Conservation (phyloP, 768 basidiomycete species). For the Leccinum obscurum region DNA sequence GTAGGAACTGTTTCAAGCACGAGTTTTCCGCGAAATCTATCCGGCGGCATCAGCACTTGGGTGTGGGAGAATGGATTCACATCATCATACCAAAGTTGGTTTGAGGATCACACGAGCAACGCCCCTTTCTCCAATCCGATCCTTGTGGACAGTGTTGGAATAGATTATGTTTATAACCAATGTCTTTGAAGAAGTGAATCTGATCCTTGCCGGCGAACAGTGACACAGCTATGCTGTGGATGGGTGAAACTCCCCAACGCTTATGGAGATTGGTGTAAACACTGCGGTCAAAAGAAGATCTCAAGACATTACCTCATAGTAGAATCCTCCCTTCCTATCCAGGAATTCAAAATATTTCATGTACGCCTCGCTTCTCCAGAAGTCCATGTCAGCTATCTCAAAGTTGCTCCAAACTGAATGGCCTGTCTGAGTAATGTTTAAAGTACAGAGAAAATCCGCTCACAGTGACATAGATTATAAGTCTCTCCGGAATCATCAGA, state of each 20-base stretch:
- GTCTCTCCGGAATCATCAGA: slow-evolving; percentile 64
- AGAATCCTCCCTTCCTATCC: slow-evolving; percentile 81
- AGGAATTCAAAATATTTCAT: slow-evolving; percentile 80
- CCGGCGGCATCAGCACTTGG: slow-evolving; percentile 7
- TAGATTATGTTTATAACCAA: slow-evolving; percentile 89
- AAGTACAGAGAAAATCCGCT: slow-evolving; percentile 16
- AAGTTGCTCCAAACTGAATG: slow-evolving; percentile 87
- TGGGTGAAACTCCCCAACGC: slow-evolving; percentile 93
- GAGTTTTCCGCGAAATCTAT: slow-evolving; percentile 32
- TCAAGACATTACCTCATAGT: slow-evolving; percentile 64
- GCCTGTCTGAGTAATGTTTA: not conserved
- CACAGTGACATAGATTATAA: slow-evolving; percentile 68
- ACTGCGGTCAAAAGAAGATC: not conserved
- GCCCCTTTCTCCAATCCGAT: slow-evolving; percentile 68
- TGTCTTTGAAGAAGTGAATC: slow-evolving; percentile 94
- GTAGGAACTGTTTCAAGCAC: slow-evolving; percentile 31
- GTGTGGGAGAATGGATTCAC: not conserved
- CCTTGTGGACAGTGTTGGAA: slow-evolving; percentile 92
- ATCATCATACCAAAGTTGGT: slow-evolving; percentile 70
- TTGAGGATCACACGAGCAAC: slow-evolving; percentile 79
- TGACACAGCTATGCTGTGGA: slow-evolving; percentile 89
- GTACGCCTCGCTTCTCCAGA: slow-evolving; percentile 86
- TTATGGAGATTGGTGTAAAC: slow-evolving; percentile 29
- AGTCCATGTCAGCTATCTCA: slow-evolving; percentile 82
- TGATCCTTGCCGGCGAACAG: slow-evolving; percentile 87